phyloP scores from a whole-genome alignment of 768 basidiomycete species.

The Calocybe cyanea region DNA sequence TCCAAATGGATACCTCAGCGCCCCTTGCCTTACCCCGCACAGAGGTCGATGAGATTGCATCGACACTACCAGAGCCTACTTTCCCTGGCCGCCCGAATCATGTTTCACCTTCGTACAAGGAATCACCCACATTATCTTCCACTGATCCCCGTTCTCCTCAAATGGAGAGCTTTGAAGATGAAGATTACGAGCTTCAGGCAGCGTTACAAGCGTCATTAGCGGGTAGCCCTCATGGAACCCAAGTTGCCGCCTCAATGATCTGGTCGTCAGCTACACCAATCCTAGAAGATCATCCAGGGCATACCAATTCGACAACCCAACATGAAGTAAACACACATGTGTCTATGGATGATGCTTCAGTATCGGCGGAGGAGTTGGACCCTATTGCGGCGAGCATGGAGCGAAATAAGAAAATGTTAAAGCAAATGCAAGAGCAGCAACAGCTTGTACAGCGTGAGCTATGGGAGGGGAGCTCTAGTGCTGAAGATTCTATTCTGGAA shows the following conservation, averaged over 20 bases:
- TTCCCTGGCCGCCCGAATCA: slow-evolving; percentile 12
- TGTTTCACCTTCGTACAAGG: slow-evolving; percentile 3
- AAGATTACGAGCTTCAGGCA: slow-evolving; percentile 84
- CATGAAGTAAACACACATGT: slow-evolving; percentile 16
- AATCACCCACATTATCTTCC: slow-evolving; percentile 5
- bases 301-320: slow-evolving; percentile 12
- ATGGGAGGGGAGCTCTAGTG: slow-evolving; percentile 36
- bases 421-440: slow-evolving; percentile 63
- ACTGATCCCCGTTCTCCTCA: slow-evolving; percentile 5
- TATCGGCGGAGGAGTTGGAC: slow-evolving; percentile 33
- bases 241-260: slow-evolving; percentile 22
- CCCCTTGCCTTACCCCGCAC: slow-evolving; percentile 56
- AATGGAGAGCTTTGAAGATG: slow-evolving; percentile 61
- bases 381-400: slow-evolving; percentile 67
- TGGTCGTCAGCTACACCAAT: slow-evolving; percentile 23
- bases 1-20: slow-evolving; percentile 53
- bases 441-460: slow-evolving; percentile 61
- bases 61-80: slow-evolving; percentile 52
- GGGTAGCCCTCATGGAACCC: slow-evolving; percentile 15
- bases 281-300: slow-evolving; percentile 3
- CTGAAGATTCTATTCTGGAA: slow-evolving; percentile 27
- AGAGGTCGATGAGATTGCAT: slow-evolving; percentile 69
- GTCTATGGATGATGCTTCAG: slow-evolving; percentile 8
- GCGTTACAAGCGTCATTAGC: slow-evolving; percentile 80
- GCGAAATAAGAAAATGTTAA: slow-evolving; percentile 54